Conservation (phyloP, 371 early-diverging fungal species). For the Mucor racemosus region DNA sequence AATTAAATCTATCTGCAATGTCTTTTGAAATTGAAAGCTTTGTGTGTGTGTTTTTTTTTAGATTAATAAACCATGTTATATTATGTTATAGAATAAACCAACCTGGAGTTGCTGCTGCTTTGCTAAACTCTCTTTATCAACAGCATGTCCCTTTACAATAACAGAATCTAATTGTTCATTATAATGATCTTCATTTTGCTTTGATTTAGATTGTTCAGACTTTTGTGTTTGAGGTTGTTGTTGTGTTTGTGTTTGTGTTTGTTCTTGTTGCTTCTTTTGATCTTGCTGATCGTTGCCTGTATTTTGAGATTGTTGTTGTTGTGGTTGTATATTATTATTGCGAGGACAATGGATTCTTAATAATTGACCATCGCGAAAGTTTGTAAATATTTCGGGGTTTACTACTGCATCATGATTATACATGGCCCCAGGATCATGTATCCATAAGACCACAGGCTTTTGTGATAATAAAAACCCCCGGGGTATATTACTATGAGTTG, state of each 20-base stretch:
- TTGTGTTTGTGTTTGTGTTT: conserved; percentile 11
- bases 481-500: conserved; percentile 7
- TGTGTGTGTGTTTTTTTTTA: background rate
- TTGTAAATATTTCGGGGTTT: conserved; percentile 83
- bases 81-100: background rate
- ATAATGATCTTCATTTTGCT: conserved; percentile 8
- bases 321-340: conserved; percentile 29
- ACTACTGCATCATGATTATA: conserved; percentile 79
- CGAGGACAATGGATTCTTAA: conserved; percentile 53
- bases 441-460: conserved; percentile 52
- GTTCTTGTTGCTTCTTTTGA: conserved; percentile 10
- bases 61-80: background rate
- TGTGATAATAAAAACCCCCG: conserved; percentile 33
- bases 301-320: conserved; percentile 30
- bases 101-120: conserved; percentile 69
- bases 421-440: conserved; percentile 43
- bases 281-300: conserved; percentile 27
- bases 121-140: conserved; percentile 54
- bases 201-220: conserved; percentile 6
- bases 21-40: conserved; percentile 51
- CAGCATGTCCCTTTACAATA: conserved; percentile 52
- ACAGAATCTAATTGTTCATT: conserved; percentile 31
- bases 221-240: conserved; percentile 13
- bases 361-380: conserved; percentile 76
- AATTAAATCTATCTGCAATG: conserved; percentile 44